Evolutionary conservation across 2,329 filamentous ascomycete species (phyloP).

Genomic region (Botryotinia convoluta): DNA sequence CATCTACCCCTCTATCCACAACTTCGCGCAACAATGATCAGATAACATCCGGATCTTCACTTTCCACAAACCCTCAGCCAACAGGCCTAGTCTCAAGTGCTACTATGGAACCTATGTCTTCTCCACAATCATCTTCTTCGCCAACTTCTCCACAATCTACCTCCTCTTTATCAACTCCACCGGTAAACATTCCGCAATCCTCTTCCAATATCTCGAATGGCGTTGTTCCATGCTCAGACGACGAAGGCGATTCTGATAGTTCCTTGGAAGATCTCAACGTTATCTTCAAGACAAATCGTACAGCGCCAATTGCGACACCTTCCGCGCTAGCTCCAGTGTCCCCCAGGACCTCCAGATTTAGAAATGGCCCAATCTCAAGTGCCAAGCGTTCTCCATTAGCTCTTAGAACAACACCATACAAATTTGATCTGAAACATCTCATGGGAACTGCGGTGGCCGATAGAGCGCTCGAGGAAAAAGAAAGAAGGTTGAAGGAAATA

Average conservation of each 20-base stretch:
- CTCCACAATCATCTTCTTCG: not conserved
- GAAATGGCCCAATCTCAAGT: conserved; percentile 23
- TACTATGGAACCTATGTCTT: not conserved
- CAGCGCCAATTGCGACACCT: conserved; percentile 21
- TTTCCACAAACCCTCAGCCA: not conserved
- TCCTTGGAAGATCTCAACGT: conserved; percentile 52
- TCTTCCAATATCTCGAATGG: conserved; percentile 10
- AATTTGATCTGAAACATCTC: conserved; percentile 62
- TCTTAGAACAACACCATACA: conserved; percentile 50
- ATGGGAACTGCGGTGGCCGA: conserved; percentile 59
- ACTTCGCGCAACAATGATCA: not conserved
- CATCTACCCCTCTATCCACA: conserved; percentile 2
- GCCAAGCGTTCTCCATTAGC: conserved; percentile 50
- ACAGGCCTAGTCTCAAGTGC: not conserved
- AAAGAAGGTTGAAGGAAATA: conserved; percentile 41
- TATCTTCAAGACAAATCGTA: conserved; percentile 23
- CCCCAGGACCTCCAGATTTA: conserved; percentile 22
- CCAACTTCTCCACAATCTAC: conserved; percentile 9
- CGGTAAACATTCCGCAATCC: not conserved
- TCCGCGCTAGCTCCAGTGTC: conserved; percentile 19
- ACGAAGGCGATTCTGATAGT: conserved; percentile 56
- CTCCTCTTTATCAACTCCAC: conserved; percentile 3
- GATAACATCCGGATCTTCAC: not conserved
- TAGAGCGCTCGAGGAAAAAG: conserved; percentile 56
- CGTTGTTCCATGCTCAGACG: conserved; percentile 68